These are phyloP conservation scores for Saxophila tyrrhenica DNA, from an alignment of 495 filamentous ascomycete genomes.

Conservation along the genomic window DNA sequence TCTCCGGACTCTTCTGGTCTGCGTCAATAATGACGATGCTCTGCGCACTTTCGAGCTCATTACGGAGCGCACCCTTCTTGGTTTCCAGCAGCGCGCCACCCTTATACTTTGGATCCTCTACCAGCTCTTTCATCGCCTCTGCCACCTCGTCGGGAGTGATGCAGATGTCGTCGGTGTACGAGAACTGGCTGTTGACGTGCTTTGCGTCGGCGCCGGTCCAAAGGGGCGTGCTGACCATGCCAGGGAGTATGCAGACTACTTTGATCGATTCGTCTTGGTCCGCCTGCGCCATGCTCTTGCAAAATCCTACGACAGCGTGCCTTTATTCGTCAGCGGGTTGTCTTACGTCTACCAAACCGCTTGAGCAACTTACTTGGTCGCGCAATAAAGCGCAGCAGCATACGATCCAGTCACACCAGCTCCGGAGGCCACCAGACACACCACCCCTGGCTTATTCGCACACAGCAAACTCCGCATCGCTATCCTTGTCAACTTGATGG, in stretches of 20 bases:
- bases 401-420: slow-evolving; percentile 23
- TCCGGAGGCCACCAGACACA: slow-evolving; percentile 20
- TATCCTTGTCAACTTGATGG: slow-evolving; percentile 30
- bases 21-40: background rate
- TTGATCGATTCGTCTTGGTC: slow-evolving; percentile 27
- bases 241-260: slow-evolving; percentile 26
- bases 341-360: too few relatives aligned
- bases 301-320: slow-evolving; percentile 30
- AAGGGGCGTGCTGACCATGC: slow-evolving; percentile 49
- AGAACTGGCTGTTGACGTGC: slow-evolving; percentile 15
- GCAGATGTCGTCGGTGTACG: slow-evolving; percentile 16
- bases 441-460: slow-evolving; percentile 25
- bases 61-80: slow-evolving; percentile 1
- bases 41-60: slow-evolving; percentile 5
- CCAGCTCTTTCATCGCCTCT: slow-evolving; percentile 21
- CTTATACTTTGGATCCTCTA: slow-evolving; percentile 19
- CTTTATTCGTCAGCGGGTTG: too few relatives aligned
- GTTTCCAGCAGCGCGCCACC: slow-evolving; percentile 44
- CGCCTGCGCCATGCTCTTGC: slow-evolving; percentile 23
- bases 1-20: background rate
- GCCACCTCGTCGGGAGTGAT: slow-evolving; percentile 21
- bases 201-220: slow-evolving; percentile 58
- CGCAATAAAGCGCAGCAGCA: slow-evolving; percentile 26
- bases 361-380: slow-evolving; percentile 26
- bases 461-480: slow-evolving; percentile 28